phyloP scores from a whole-genome alignment of 805 yeast species.

The Barnettozyma populi region DNA sequence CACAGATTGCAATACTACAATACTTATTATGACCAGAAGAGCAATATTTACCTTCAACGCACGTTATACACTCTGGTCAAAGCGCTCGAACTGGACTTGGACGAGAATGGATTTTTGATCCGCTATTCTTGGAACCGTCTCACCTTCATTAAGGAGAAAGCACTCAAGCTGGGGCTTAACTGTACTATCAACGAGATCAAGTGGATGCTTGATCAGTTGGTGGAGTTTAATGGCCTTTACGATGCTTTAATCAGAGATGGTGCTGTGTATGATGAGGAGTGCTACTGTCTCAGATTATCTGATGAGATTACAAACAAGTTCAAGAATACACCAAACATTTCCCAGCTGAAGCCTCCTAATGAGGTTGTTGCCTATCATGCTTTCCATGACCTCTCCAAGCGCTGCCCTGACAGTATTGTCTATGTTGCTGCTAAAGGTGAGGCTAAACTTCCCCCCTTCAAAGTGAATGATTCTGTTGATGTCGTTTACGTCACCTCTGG shows the following conservation, averaged over 20 bases:
- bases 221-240: not conserved
- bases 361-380: not conserved
- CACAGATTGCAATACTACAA: not conserved
- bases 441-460: not conserved
- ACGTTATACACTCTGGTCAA: not conserved
- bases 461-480: not conserved
- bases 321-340: not conserved
- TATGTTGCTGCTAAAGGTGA: not conserved
- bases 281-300: not conserved
- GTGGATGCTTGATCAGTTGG: not conserved
- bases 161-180: not conserved
- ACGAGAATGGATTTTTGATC: not conserved
- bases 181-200: not conserved
- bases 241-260: not conserved
- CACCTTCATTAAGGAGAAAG: not conserved
- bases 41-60: not conserved
- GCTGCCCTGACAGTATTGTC: not conserved
- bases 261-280: not conserved
- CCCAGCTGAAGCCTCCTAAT: not conserved
- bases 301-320: not conserved
- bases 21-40: not conserved
- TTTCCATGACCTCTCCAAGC: not conserved
- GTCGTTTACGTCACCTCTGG: not conserved
- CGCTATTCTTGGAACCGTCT: not conserved
- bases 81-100: not conserved